Percentiles rank a stretch among this genome's conserved stretches.
These are phyloP conservation scores for Brasilioporus rufonigricans DNA, from an alignment of 768 basidiomycete genomes.

Conservation along the genomic window DNA sequence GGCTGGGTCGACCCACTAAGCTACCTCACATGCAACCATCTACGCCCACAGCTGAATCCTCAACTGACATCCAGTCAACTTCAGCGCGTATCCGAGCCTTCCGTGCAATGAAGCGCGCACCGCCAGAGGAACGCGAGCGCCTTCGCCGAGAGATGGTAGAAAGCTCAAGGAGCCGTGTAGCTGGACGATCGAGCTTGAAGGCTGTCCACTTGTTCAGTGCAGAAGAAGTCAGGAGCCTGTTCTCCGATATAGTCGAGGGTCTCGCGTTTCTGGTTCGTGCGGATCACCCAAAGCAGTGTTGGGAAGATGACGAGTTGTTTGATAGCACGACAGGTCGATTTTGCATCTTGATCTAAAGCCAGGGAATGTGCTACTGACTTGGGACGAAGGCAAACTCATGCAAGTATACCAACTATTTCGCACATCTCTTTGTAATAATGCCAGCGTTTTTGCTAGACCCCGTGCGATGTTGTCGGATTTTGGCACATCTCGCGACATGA, in stretches of 20 bases:
- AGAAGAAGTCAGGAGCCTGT: slow-evolving; percentile 78
- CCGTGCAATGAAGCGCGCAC: slow-evolving; percentile 62
- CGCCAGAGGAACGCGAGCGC: slow-evolving; percentile 61
- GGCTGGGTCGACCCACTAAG: slow-evolving; percentile 57
- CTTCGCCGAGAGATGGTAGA: slow-evolving; percentile 53
- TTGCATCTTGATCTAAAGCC: slow-evolving; percentile 93
- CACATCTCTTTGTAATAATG: not conserved
- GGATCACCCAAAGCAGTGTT: not conserved
- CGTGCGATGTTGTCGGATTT: slow-evolving; percentile 95
- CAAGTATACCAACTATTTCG: slow-evolving; percentile 32
- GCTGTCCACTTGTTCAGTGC: slow-evolving; percentile 84
- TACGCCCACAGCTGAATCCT: slow-evolving; percentile 20
- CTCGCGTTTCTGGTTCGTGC: slow-evolving; percentile 75
- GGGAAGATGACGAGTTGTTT: slow-evolving; percentile 5
- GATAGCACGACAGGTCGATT: slow-evolving; percentile 78
- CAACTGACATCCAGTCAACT: slow-evolving; percentile 48
- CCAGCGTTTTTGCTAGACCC: slow-evolving; percentile 48
- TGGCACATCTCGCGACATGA: slow-evolving; percentile 91
- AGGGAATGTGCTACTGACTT: slow-evolving; percentile 88
- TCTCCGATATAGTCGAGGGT: slow-evolving; percentile 84
- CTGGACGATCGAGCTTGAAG: slow-evolving; percentile 45
- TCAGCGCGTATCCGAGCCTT: slow-evolving; percentile 77
- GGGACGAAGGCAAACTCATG: slow-evolving; percentile 86
- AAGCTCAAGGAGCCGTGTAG: slow-evolving; percentile 20
- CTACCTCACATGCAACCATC: slow-evolving; percentile 42